Percentiles rank a stretch among this genome's conserved stretches.
Evolutionary conservation across 441 rosid genomes (phyloP).

Genomic region (Rhodomyrtus psidioides): DNA sequence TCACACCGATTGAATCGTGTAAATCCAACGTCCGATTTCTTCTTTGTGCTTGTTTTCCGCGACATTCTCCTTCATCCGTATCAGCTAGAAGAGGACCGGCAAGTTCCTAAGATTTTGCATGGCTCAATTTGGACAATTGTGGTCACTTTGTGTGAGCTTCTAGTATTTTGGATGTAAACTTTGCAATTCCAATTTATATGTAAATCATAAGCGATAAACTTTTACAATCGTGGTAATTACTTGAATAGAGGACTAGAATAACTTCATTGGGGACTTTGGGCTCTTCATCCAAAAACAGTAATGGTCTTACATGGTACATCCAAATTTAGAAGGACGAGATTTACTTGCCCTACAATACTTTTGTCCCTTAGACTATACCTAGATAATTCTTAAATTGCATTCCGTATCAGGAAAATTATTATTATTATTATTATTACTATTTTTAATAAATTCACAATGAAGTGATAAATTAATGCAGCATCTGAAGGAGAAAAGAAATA

Average conservation of each 20-base stretch:
- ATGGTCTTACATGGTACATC: neutral
- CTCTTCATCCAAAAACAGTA: neutral
- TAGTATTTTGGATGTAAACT: neutral
- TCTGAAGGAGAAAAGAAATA: neutral
- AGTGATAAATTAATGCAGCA: neutral
- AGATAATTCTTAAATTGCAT: neutral
- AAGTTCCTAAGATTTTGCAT: neutral
- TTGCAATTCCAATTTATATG: neutral
- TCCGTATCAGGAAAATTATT: neutral
- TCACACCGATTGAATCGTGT: fast-evolving
- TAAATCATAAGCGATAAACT: neutral
- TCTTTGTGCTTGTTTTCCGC: neutral
- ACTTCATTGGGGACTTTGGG: neutral
- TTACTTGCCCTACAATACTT: neutral
- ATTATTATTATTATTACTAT: too few species aligned
- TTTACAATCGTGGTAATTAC: neutral
- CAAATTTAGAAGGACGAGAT: neutral
- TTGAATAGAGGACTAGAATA: neutral
- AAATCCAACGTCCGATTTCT: neutral
- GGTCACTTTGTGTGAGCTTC: neutral
- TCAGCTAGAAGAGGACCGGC: neutral
- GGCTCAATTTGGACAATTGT: neutral
- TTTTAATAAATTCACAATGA: neutral
- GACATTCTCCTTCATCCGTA: neutral
- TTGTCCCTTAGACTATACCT: neutral